Evolutionary conservation across 164 flowering plant genomes (phyloP).

Genomic region (Tetracentron sinense): DNA sequence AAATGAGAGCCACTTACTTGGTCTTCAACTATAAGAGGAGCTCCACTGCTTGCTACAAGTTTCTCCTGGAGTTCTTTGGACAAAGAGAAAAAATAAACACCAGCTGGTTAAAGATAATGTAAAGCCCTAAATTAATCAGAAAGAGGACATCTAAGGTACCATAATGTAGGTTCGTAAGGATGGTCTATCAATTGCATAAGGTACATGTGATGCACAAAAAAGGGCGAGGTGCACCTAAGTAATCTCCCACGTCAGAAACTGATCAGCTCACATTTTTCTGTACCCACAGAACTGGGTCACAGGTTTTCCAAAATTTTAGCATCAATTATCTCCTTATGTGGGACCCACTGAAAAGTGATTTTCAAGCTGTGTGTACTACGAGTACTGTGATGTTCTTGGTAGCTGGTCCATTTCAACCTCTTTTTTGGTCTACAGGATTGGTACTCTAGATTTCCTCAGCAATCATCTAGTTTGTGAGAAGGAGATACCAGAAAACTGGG

Average conservation of each 20-base stretch:
- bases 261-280: background rate
- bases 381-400: background rate
- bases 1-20: slow-evolving; percentile 50
- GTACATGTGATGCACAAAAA: background rate
- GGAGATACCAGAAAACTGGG: slow-evolving; percentile 33
- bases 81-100: slow-evolving; percentile 4
- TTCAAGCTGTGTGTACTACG: no score
- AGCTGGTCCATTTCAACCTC: background rate
- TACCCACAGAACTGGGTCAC: background rate
- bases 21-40: slow-evolving; percentile 27
- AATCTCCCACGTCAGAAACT: background rate
- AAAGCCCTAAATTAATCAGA: background rate
- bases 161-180: background rate
- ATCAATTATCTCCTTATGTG: background rate
- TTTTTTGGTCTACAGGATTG: background rate
- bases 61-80: slow-evolving; percentile 27
- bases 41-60: slow-evolving; percentile 16
- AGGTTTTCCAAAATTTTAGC: background rate
- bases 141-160: background rate
- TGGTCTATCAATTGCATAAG: background rate
- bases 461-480: background rate
- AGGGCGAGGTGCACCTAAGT: background rate
- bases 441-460: background rate
- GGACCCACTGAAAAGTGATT: background rate
- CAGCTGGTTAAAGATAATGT: background rate